A percentile compares a stretch with the other conserved stretches of the same genome.
Evolutionary conservation across 768 basidiomycete species (phyloP).

Genomic region (Serendipita sp.): DNA sequence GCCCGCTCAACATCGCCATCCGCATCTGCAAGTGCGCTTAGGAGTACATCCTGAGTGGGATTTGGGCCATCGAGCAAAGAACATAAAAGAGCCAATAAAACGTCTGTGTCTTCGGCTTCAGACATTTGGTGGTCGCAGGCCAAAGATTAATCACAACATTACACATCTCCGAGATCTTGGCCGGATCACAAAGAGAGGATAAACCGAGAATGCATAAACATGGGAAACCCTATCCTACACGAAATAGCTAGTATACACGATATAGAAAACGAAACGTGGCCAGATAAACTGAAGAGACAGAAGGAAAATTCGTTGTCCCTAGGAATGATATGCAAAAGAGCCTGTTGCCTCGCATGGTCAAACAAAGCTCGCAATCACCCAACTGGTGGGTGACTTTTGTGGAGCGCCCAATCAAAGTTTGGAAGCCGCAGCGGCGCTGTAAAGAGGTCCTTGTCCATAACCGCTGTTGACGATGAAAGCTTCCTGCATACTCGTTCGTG

Average conservation of each 20-base stretch:
- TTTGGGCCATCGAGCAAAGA: constrained; percentile 32
- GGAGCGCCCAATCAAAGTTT: background rate
- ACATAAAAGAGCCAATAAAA: constrained; percentile 46
- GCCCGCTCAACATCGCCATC: constrained; percentile 43
- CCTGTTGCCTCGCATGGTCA: no score
- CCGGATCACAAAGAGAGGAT: no score
- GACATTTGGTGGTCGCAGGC: no score
- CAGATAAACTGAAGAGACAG: no score
- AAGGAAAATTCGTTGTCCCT: no score
- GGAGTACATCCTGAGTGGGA: constrained; percentile 28
- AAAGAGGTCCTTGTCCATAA: background rate
- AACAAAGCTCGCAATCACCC: no score
- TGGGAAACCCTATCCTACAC: background rate
- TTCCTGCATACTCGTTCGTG: background rate
- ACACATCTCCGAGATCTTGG: no score
- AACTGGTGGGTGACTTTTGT: background rate
- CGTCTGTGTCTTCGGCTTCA: constrained; percentile 39
- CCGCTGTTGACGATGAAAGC: background rate
- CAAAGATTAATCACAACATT: no score
- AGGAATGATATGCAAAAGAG: no score
- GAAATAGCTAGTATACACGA: no score
- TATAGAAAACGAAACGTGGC: no score
- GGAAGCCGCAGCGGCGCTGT: background rate
- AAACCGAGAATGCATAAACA: background rate
- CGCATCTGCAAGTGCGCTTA: constrained; percentile 42